Evolutionary conservation across 2,329 filamentous ascomycete genomes (phyloP), one percentile per base, ranked within the genome.

Genomic region (Acarospora socialis): DNA sequence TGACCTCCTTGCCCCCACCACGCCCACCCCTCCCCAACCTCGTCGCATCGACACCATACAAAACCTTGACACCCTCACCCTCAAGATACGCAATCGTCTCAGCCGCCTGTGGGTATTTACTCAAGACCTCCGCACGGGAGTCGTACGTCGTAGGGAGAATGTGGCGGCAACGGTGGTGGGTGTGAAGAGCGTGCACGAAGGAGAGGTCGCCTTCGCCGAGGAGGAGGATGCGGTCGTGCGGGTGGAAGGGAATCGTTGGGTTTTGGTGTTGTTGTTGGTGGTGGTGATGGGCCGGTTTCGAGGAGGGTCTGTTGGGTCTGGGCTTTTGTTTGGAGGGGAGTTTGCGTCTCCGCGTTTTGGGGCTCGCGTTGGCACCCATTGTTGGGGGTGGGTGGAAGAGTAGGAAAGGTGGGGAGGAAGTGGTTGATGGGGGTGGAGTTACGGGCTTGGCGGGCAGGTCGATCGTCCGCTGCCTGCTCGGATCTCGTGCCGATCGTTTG

Each of bases 41-140:
- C 25, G 67, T 73, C 1, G 77, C 81, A 54, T 86, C 79, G 40
- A 84, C 60, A 33, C 56, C 56, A 59, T 73, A 79, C 21, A 71
- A 51, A 1, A 82, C 59, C 19, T 51, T 46, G 4, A 55, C 56
- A 2, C 46, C 44, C 14, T 57, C 39, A 5, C 25, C 31, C 41
- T 46, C 38, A 8, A 60, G 50, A 3, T 63, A 56, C 39, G 61
- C 56, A 38, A 76, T 67, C 47, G 78, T 72, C 36, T 61, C 63
- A 31, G 61, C 57, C 1, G 66, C 77, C 43, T 82, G 73, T 0
- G 82, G 81, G 45, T 87, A 86, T 56, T 92, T 93, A 38, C 58
- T 62, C 7, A 62, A 54, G 1, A 94, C 63, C 31, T 43, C 46
- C 16, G 58, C 51, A 32, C 51, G 45, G 8, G 52, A 55, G 39